Conservation (phyloP, 257 asterid genomes). For the Lavandula angustifolia region DNA sequence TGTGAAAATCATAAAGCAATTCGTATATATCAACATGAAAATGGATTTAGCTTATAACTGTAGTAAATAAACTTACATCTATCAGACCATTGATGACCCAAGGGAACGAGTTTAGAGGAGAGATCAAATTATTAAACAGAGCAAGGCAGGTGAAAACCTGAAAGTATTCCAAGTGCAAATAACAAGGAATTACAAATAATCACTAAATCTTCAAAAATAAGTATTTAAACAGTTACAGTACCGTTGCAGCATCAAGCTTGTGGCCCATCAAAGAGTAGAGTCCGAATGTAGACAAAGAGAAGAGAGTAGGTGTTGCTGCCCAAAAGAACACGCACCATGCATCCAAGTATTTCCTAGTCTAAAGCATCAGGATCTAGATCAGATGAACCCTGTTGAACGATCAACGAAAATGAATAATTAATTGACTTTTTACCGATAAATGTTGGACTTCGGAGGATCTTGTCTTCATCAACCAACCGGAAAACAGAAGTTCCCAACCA, state of each 20-base stretch:
- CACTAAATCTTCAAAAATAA: conserved; percentile 18
- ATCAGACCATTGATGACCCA: conserved; percentile 99
- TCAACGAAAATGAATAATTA: background rate
- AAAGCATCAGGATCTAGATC: conserved; percentile 26
- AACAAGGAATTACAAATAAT: conserved; percentile 6
- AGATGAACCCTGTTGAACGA: conserved; percentile 23
- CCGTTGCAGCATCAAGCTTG: conserved; percentile 99
- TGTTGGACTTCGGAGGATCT: conserved; percentile 74
- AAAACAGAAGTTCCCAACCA: conserved; percentile 86
- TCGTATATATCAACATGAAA: conserved; percentile 14
- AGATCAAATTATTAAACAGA: conserved; percentile 83
- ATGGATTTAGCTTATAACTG: background rate
- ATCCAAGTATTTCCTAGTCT: conserved; percentile 97
- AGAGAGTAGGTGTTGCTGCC: conserved; percentile 98
- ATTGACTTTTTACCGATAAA: conserved; percentile 61
- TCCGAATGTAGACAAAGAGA: conserved; percentile 91
- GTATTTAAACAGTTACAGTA: conserved; percentile 32
- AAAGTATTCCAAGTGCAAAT: conserved; percentile 31
- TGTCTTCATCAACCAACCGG: conserved; percentile 80
- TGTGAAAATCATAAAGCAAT: conserved; percentile 32
- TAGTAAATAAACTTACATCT: conserved; percentile 60
- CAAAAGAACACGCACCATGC: conserved; percentile 99
- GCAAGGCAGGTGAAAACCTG: conserved; percentile 99
- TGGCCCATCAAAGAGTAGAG: conserved; percentile 84
- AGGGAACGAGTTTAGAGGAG: conserved; percentile 97